Evolutionary conservation across 2,329 filamentous ascomycete species (phyloP).

Genomic region (Claviceps capensis): DNA sequence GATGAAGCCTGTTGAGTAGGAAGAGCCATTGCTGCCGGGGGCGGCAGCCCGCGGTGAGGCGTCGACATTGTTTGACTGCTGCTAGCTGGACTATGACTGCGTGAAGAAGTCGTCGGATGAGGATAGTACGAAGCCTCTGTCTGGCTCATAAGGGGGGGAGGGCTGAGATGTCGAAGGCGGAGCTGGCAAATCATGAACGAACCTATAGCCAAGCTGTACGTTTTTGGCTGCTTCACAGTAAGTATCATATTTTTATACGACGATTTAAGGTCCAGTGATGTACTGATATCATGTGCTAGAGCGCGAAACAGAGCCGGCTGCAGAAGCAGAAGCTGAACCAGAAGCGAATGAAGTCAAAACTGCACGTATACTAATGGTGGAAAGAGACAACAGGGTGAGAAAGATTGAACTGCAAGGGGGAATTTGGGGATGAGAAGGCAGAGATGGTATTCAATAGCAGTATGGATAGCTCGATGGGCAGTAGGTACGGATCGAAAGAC

Average conservation of each 20-base stretch:
- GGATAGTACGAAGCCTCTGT: conserved; percentile 32
- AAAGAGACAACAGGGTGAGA: not conserved
- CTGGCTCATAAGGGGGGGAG: conserved; percentile 37
- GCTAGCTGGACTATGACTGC: conserved; percentile 32
- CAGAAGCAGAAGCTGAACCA: not conserved
- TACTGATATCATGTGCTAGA: conserved; percentile 15
- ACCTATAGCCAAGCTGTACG: conserved; percentile 47
- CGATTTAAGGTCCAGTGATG: conserved; percentile 11
- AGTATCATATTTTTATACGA: conserved; percentile 37
- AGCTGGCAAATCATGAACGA: conserved; percentile 48
- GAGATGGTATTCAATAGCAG: not conserved
- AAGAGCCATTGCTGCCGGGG: conserved; percentile 51
- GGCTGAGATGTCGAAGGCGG: conserved; percentile 40
- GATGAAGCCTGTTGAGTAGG: conserved; percentile 30
- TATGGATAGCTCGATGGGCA: not conserved
- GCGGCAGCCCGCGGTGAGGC: conserved; percentile 55
- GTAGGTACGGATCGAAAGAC: not conserved
- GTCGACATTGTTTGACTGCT: conserved; percentile 46
- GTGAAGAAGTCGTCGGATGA: conserved; percentile 24
- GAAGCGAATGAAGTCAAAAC: not conserved
- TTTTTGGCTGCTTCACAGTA: conserved; percentile 45
- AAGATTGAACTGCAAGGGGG: not conserved
- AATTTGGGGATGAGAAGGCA: not conserved
- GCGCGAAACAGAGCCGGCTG: not conserved
- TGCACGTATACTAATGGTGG: not conserved